A percentile compares a stretch with the other conserved stretches of the same genome.
These are phyloP conservation scores for Pinus tabuliformis DNA, from an alignment of 75 land plant genomes.

Conservation along the genomic window DNA sequence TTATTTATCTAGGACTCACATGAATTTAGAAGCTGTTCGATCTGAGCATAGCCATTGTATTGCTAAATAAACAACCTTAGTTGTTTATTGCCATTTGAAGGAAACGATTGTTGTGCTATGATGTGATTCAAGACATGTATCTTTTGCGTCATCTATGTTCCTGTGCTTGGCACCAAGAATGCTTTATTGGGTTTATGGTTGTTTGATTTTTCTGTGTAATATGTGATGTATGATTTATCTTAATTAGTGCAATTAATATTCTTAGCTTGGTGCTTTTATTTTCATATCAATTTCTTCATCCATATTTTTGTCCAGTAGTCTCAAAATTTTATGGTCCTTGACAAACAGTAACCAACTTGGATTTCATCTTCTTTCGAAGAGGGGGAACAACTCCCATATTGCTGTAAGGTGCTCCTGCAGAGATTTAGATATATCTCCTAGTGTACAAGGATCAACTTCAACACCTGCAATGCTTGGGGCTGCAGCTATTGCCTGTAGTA, in stretches of 20 bases:
- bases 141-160: too few relatives aligned
- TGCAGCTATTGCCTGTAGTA: constrained; percentile 59
- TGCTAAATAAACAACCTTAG: too few relatives aligned
- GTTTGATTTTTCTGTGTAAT: background rate
- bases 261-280: background rate
- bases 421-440: background rate
- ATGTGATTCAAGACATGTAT: too few relatives aligned
- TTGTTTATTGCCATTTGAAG: too few relatives aligned
- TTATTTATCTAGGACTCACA: too few relatives aligned
- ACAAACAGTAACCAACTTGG: constrained; percentile 53
- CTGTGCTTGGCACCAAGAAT: background rate
- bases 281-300: background rate
- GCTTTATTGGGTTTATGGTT: background rate
- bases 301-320: background rate
- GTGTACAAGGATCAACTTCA: constrained; percentile 23
- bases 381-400: constrained; percentile 17
- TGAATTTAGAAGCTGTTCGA: too few relatives aligned
- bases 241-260: background rate
- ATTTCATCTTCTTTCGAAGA: constrained; percentile 31
- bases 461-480: constrained; percentile 47
- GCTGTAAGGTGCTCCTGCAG: constrained; percentile 37
- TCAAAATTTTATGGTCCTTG: background rate
- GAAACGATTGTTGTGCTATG: too few relatives aligned
- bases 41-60: too few relatives aligned
- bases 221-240: background rate